Evolutionary conservation across 2,329 filamentous ascomycete genomes (phyloP).

Genomic region (Curvularia sp.): DNA sequence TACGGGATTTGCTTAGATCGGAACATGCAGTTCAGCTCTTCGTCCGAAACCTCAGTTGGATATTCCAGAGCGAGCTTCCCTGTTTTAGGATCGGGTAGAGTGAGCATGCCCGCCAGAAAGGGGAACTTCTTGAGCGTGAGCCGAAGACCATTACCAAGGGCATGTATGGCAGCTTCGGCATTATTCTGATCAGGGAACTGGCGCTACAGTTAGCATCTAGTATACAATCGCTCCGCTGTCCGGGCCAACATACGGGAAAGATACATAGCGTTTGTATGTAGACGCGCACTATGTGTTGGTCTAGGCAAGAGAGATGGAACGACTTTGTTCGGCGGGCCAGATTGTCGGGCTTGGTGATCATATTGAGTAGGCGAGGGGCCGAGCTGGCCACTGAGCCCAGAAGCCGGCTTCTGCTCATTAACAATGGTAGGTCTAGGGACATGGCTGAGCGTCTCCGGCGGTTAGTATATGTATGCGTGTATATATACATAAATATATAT

Average conservation of each 20-base stretch:
- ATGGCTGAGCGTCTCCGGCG: slow-evolving; percentile 26
- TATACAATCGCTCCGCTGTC: neutral
- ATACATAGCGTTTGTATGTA: slow-evolving; percentile 43
- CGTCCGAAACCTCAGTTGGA: slow-evolving; percentile 29
- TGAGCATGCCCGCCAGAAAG: slow-evolving; percentile 43
- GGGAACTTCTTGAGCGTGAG: slow-evolving; percentile 37
- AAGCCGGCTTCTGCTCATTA: slow-evolving; percentile 27
- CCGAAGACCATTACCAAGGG: slow-evolving; percentile 34
- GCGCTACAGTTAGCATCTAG: slow-evolving; percentile 5
- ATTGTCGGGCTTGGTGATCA: slow-evolving; percentile 38
- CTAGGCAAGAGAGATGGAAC: slow-evolving; percentile 41
- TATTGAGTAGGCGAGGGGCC: slow-evolving; percentile 26
- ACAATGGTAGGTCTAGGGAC: slow-evolving; percentile 29
- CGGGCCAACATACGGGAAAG: slow-evolving; percentile 33
- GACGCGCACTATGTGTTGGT: slow-evolving; percentile 44
- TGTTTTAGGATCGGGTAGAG: slow-evolving; percentile 31
- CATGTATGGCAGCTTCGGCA: slow-evolving; percentile 36
- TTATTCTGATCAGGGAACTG: slow-evolving; percentile 41
- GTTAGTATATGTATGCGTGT: slow-evolving; percentile 35
- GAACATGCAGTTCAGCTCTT: slow-evolving; percentile 29
- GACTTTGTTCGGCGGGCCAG: slow-evolving; percentile 28
- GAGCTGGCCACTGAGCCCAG: slow-evolving; percentile 27
- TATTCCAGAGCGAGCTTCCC: slow-evolving; percentile 42
- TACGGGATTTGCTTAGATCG: slow-evolving; percentile 30
- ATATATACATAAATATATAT: too few relatives aligned